These are phyloP conservation scores for Anthracocystis panici-leucophaei DNA, from an alignment of 1,284 basidiomycete species.

Conservation along the genomic window DNA sequence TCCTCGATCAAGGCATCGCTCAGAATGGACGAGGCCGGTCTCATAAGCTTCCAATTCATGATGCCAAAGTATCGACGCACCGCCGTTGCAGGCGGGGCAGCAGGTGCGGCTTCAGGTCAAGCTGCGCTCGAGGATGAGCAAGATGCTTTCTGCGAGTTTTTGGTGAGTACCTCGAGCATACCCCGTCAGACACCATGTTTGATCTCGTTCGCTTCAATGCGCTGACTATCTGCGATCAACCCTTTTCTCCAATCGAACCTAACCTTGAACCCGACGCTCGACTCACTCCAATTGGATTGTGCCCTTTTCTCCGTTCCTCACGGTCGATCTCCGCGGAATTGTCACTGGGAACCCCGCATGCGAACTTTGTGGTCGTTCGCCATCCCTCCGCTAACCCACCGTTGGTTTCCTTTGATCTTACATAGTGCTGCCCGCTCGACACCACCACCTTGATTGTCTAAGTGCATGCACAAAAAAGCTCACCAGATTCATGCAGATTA, in stretches of 20 bases:
- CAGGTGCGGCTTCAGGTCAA: constrained; percentile 26
- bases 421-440: constrained; percentile 51
- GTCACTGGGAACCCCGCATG: neutral
- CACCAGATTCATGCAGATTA: neutral
- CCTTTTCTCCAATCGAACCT: neutral
- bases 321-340: neutral
- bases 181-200: neutral
- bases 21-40: constrained; percentile 57
- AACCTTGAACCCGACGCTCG: neutral
- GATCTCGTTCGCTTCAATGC: neutral
- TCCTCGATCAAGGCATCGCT: constrained; percentile 60
- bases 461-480: neutral
- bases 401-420: neutral
- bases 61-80: constrained; percentile 52
- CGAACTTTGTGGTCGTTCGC: neutral
- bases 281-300: neutral
- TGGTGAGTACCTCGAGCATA: constrained; percentile 30
- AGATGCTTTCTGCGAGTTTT: constrained; percentile 59
- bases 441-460: constrained; percentile 23
- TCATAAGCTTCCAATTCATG: constrained; percentile 64
- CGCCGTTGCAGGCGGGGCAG: constrained; percentile 3
- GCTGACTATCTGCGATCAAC: constrained; percentile 7
- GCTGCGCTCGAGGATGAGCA: constrained; percentile 44
- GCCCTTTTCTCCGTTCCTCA: neutral
- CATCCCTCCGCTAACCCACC: too few species aligned